Evolutionary conservation across 495 filamentous ascomycete species (phyloP).

Genomic region (Penicillium cataractarum): DNA sequence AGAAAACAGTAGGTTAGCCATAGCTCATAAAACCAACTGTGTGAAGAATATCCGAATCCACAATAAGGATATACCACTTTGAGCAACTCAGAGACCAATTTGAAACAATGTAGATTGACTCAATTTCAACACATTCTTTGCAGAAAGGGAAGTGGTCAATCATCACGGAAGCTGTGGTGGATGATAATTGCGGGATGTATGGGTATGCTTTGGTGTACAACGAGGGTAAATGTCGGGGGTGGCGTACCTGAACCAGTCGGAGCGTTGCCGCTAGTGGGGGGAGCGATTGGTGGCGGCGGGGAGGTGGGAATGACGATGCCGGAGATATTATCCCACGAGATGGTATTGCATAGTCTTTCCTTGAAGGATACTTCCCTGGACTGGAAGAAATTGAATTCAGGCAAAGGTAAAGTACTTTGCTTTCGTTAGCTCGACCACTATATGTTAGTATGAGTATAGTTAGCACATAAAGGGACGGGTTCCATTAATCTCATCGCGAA

Average conservation of each 20-base stretch:
- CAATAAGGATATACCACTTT: neutral
- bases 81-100: constrained; percentile 25
- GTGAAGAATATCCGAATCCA: neutral
- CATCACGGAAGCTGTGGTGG: constrained; percentile 17
- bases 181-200: neutral
- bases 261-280: constrained; percentile 11
- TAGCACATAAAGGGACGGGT: neutral
- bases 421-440: neutral
- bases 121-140: constrained; percentile 23
- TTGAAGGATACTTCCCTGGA: constrained; percentile 7
- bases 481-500: neutral
- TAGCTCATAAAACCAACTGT: neutral
- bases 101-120: constrained; percentile 28
- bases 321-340: constrained; percentile 5
- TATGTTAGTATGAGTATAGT: neutral
- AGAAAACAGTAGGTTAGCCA: constrained; percentile 1
- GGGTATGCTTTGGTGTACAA: neutral
- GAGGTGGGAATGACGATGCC: neutral
- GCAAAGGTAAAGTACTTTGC: neutral
- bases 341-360: neutral
- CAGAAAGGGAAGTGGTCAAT: constrained; percentile 29
- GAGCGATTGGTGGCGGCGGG: constrained; percentile 1
- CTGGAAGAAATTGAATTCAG: neutral
- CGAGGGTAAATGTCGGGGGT: neutral
- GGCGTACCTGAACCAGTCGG: constrained; percentile 16